Evolutionary conservation across 1,139 yeast genomes (phyloP).

Genomic region (Suhomyces bokatorum): DNA sequence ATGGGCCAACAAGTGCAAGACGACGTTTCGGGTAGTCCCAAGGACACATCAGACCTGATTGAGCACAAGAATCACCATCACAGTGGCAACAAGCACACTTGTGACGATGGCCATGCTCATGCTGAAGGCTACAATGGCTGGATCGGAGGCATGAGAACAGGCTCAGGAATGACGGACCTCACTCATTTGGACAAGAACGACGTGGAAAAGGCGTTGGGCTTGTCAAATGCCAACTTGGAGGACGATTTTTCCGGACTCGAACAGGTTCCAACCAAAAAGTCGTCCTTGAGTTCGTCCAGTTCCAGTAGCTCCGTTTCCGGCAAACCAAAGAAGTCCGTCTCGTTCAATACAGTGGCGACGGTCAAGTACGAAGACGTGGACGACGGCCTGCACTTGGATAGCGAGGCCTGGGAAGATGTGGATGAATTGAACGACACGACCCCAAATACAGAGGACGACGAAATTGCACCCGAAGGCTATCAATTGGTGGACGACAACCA

Average conservation of each 20-base stretch:
- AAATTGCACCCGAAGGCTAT: slow-evolving; percentile 45
- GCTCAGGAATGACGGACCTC: slow-evolving; percentile 34
- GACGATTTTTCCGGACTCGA: slow-evolving; percentile 12
- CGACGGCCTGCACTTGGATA: slow-evolving; percentile 25
- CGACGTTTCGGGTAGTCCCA: background rate
- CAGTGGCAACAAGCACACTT: slow-evolving; percentile 4
- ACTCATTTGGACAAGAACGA: slow-evolving; percentile 40
- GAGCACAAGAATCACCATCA: slow-evolving; percentile 1
- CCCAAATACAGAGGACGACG: slow-evolving; percentile 23
- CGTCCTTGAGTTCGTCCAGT: background rate
- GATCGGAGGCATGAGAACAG: slow-evolving; percentile 64
- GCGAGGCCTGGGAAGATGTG: slow-evolving; percentile 46
- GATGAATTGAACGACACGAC: slow-evolving; percentile 36
- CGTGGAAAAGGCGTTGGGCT: slow-evolving; percentile 42
- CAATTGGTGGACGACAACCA: slow-evolving; percentile 35
- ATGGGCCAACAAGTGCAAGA: background rate
- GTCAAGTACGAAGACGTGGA: slow-evolving; percentile 40
- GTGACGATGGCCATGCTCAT: slow-evolving; percentile 37
- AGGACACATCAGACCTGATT: background rate
- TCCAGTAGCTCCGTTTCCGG: slow-evolving; percentile 6
- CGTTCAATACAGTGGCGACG: slow-evolving; percentile 43
- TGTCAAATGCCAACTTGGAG: slow-evolving; percentile 16
- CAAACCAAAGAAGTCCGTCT: slow-evolving; percentile 32
- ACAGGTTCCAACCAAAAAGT: background rate
- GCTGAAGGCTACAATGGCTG: slow-evolving; percentile 71